Base-by-base conservation (phyloP, 768 basidiomycete genomes). In the Candolleomyces aberdarensis region DNA sequence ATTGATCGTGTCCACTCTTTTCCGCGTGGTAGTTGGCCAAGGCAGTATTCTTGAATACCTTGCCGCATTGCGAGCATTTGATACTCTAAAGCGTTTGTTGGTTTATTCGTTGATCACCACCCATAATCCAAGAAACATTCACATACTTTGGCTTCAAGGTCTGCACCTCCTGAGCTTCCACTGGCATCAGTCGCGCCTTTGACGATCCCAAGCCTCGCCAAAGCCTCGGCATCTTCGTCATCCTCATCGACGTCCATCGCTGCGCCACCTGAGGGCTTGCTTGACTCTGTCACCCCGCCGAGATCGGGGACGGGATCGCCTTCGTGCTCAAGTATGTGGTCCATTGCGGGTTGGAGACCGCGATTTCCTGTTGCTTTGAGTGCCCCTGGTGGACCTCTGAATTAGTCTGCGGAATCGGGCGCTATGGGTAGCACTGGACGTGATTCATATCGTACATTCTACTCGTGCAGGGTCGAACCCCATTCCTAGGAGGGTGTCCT, bases 1-100 rank as follows among this genome's bases (percentile, higher is more conserved):
- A 98, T 65, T 95, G 88, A 72, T 94, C 88, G 70, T 99, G 96
- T 0, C 96, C 96, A 65, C 87, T 92, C 78, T 94, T 94, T 74
- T 96, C 94, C 0, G 94, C 96, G 67, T 97, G 96, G 73, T 86
- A 96, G 65, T 92, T 92, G 14, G 93, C 96, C 15, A 96, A 78
- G 2, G 91, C 92, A 0, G 91, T 89, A 66, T 92, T 94, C 68
- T 75, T 79, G 80, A 97, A 97, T 22, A 85, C 79, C 76, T 97
- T 97, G 62, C 88, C 85, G 71, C 95, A 96, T 67, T 89, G 72
- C 6, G 85, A 81, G 70, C 92, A 94, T 75, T 87, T 91, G 76
- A 94, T 91, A 69, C 89, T 92, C 89, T 92, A 22, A 19, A 31
- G 8, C 19, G 39, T 36, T 11, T 39, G 5, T 32, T 32, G 4